Base-by-base conservation (phyloP, 2,329 filamentous ascomycete genomes). In the Ambrosiella beaveri region DNA sequence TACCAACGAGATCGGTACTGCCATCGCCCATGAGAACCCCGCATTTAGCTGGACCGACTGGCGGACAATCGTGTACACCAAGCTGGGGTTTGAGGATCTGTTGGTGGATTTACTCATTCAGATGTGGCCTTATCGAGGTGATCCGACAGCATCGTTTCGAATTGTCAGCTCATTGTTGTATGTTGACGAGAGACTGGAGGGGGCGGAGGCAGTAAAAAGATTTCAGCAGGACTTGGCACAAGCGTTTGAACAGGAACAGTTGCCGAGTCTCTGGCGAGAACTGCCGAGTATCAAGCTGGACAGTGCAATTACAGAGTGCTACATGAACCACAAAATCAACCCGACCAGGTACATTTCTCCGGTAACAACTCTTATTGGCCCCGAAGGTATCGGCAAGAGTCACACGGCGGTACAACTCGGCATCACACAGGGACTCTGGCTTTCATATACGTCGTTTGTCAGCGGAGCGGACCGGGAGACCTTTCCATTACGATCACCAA, bases 301-400 rank as follows among this genome's bases (percentile, higher is more conserved):
- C n/a, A 19, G 17, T 8, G 45, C 52, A 13, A 35, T 60, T 15
- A 19, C 45, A 8, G 56, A 39, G 4, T 57, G 59, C 38, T 45
- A 52, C 37, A 39, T 50, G 17, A 56, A 57, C 44, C 59, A 60
- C 37, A 52, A 57, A 54, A 38, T 35, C 7, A 60, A 57, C 38
- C 59, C 59, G 5, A 58, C 59, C 3, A 51, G 59, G 9, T 60
- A 58, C n/a, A 38, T 47, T n/a, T 44, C 59, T 9, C 59, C 59
- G 13, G 47, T 53, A 12, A 60, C 59, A 11, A 58, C 56, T 1
- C 12, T 60, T 6, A 49, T 60, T 12, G 59, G 59, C 12, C 55
- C 59, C 35, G 59, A 60, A 13, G 59, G 59, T 4, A 41, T 52
- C 7, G 59, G 59, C n/a, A 60, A 60, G 36, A 60, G 59, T 41